Conservation (phyloP, 2,329 filamentous ascomycete species). For the Calonectria pseudoturangicola region DNA sequence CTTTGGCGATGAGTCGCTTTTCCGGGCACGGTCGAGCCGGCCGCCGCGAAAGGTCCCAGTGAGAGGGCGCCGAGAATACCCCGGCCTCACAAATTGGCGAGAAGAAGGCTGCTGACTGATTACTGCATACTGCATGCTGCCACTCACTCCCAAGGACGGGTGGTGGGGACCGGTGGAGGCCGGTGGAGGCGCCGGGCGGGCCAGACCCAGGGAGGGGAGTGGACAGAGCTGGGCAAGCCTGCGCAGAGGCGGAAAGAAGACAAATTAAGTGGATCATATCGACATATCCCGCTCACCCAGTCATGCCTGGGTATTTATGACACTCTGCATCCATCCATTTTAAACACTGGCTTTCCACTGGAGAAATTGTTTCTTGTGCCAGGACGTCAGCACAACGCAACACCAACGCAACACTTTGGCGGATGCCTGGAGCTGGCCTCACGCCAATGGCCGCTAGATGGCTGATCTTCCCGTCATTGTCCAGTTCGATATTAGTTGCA, state of each 20-base stretch:
- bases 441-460: background rate
- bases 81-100: slow-evolving; percentile 11
- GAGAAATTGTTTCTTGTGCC: too few species aligned
- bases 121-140: background rate
- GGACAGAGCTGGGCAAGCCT: too few species aligned
- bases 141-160: background rate
- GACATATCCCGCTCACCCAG: too few species aligned
- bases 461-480: background rate
- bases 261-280: background rate
- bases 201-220: too few species aligned
- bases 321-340: too few species aligned
- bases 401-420: background rate
- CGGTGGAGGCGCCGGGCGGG: too few species aligned
- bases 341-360: too few species aligned
- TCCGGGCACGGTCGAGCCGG: background rate
- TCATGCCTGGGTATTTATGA: too few species aligned
- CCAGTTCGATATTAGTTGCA: background rate
- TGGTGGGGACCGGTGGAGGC: background rate
- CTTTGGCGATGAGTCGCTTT: slow-evolving; percentile 2
- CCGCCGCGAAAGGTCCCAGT: background rate
- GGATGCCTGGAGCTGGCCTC: background rate
- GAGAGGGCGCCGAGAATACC: background rate
- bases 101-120: slow-evolving; percentile 10
- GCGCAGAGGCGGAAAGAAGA: background rate
- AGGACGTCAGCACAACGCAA: background rate